Conservation (phyloP, 2,329 filamentous ascomycete genomes). For the Elsinoe australis region DNA sequence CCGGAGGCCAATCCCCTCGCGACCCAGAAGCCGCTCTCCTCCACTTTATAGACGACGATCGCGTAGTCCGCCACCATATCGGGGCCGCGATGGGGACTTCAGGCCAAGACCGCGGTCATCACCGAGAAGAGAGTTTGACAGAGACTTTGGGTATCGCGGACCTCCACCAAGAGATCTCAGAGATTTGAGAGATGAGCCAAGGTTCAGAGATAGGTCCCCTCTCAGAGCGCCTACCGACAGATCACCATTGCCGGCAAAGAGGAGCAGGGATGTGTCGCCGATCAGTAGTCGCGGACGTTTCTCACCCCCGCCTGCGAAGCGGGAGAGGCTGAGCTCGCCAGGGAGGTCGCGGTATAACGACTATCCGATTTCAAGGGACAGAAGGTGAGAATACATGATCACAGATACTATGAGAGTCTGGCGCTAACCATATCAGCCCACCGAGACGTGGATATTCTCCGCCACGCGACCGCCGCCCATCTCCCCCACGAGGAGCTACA, state of each 20-base stretch:
- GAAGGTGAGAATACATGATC: constrained; percentile 13
- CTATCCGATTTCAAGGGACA: constrained; percentile 31
- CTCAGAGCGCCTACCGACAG: constrained; percentile 36
- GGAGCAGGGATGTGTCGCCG: constrained; percentile 42
- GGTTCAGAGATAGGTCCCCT: constrained; percentile 32
- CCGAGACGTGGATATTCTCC: constrained; percentile 38
- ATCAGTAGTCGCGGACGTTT: constrained; percentile 39
- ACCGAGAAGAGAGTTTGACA: constrained; percentile 29
- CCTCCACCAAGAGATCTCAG: constrained; percentile 28
- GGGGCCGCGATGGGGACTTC: constrained; percentile 28
- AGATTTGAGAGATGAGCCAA: constrained; percentile 27
- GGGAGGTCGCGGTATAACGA: constrained; percentile 39
- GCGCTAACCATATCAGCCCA: constrained; percentile 23
- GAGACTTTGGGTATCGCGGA: constrained; percentile 33
- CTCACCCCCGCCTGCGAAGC: constrained; percentile 36
- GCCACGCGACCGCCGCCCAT: constrained; percentile 32
- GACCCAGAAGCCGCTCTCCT: constrained; percentile 24
- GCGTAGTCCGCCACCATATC: constrained; percentile 26
- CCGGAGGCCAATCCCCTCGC: constrained; percentile 24
- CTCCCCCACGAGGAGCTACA: constrained; percentile 26
- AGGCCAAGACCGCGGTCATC: constrained; percentile 28
- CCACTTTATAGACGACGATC: constrained; percentile 28
- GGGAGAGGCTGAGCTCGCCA: constrained; percentile 36
- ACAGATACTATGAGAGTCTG: not conserved
- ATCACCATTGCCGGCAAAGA: constrained; percentile 37